Evolutionary conservation across 2,329 filamentous ascomycete genomes (phyloP), one percentile per base, ranked within the genome.

Genomic region (Thyridium curvatum): DNA sequence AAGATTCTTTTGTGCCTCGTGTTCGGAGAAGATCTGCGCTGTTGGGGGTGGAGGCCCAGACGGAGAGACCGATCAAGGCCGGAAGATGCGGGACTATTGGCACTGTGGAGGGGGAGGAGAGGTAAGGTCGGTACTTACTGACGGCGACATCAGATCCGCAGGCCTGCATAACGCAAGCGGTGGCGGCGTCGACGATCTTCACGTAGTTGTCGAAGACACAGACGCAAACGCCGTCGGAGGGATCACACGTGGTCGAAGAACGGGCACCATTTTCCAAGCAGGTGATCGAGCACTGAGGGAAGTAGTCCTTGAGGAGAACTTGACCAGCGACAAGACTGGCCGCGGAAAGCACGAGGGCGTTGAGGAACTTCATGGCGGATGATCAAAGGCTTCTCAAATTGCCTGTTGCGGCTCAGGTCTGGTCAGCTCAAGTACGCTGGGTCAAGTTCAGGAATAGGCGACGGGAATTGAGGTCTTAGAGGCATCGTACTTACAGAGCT

Each of bases 131-230:
- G n/a, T 26, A 62, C 64, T 35, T 59, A 67, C 64, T 53, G 37
- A 66, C 18, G 50, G 64, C 61, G 41, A 52, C 51, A 28, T 62
- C 58, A 32, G 52, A 32, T 42, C 62, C 61, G 46, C 64, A 67
- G 39, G 52, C 46, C 3, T 44, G 34, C 40, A 66, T 43, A 40
- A 66, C 59, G 43, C 63, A 66, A 40, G 32, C 12, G 34, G 57
- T 62, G 46, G 59, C 60, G 28, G 39, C 45, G 30, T 41, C 38
- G 45, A 56, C 54, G 51, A 67, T 42, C 12, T 43, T 38, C 28
- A 45, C 42, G 47, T 65, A 55, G 55, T 54, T 52, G 41, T 53
- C 43, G 50, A 60, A 57, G 49, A 61, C 44, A 42, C 65, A 67
- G 32, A 47, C 37, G 41, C 50, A 52, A 26, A 37, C 18, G 41